Percentiles rank a stretch among this genome's conserved stretches.
Evolutionary conservation across 2,329 filamentous ascomycete genomes (phyloP).

Genomic region (Trichoderma gracile): DNA sequence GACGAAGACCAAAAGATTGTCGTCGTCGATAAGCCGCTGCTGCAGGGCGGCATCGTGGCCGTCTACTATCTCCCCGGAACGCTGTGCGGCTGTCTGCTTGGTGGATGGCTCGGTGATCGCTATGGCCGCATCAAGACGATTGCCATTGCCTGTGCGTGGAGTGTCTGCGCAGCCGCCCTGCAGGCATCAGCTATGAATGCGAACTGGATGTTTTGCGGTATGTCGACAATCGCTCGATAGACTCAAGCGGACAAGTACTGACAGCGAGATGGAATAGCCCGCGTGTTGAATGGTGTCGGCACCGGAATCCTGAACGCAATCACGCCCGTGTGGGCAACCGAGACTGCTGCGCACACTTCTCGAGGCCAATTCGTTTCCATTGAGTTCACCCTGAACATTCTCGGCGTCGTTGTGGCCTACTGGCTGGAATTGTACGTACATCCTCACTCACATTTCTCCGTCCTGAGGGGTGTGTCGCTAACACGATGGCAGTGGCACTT

Average conservation of each 20-base stretch:
- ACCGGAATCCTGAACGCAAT: slow-evolving; percentile 71
- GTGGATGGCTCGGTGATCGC: slow-evolving; percentile 64
- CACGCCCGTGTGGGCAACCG: slow-evolving; percentile 70
- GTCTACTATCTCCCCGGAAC: slow-evolving; percentile 54
- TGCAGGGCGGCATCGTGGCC: slow-evolving; percentile 36
- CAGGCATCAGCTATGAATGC: slow-evolving; percentile 67
- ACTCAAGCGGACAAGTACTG: neutral
- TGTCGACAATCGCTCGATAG: slow-evolving; percentile 29
- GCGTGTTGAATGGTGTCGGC: slow-evolving; percentile 58
- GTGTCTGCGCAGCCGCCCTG: slow-evolving; percentile 60
- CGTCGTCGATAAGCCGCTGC: slow-evolving; percentile 54
- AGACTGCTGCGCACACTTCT: slow-evolving; percentile 66
- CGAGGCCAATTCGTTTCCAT: slow-evolving; percentile 70
- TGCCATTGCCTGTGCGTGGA: slow-evolving; percentile 58
- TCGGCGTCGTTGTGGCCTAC: slow-evolving; percentile 63
- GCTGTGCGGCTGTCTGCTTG: slow-evolving; percentile 61
- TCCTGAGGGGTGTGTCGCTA: neutral
- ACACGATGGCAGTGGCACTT: slow-evolving; percentile 46
- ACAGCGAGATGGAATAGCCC: slow-evolving; percentile 27
- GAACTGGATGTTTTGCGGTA: slow-evolving; percentile 69
- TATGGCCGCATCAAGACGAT: slow-evolving; percentile 65
- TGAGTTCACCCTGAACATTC: slow-evolving; percentile 73
- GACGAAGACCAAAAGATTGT: slow-evolving; percentile 51
- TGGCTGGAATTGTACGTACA: slow-evolving; percentile 53
- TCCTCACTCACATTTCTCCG: neutral